Conservation (phyloP, 805 yeast genomes). For the Hanseniaspora osmophila region DNA sequence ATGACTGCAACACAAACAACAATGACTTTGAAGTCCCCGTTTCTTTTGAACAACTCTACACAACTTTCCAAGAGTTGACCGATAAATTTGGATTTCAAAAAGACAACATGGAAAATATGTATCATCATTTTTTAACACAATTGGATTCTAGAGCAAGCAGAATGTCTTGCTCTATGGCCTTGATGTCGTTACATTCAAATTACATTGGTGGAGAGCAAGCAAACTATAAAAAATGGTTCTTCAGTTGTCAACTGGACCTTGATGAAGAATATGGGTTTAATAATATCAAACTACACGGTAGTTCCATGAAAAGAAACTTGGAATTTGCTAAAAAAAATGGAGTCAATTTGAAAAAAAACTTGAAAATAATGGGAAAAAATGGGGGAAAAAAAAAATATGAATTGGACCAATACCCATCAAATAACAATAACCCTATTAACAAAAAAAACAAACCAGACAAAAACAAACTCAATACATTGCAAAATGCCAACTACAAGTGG, state of each 20-base stretch:
- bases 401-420: no score
- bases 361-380: slow-evolving; percentile 37
- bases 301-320: slow-evolving; percentile 30
- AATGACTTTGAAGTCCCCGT: slow-evolving; percentile 49
- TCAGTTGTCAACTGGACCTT: slow-evolving; percentile 67
- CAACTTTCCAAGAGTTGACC: slow-evolving; percentile 45
- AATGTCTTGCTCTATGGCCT: slow-evolving; percentile 54
- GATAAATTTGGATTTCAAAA: slow-evolving; percentile 70
- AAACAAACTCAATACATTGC: slow-evolving; percentile 33
- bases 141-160: slow-evolving; percentile 81
- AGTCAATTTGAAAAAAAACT: slow-evolving; percentile 23
- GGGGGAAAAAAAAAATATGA: no score
- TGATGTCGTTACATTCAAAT: slow-evolving; percentile 69
- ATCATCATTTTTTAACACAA: slow-evolving; percentile 63
- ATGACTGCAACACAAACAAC: neutral
- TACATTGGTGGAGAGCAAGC: slow-evolving; percentile 85
- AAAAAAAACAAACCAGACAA: slow-evolving; percentile 28
- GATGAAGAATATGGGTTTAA: slow-evolving; percentile 55
- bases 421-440: neutral
- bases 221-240: slow-evolving; percentile 84
- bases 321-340: slow-evolving; percentile 27
- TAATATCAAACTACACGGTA: slow-evolving; percentile 39
- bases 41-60: slow-evolving; percentile 45
- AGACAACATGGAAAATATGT: slow-evolving; percentile 67
- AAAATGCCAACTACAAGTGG: slow-evolving; percentile 78